A percentile compares a stretch with the other conserved stretches of the same genome.
phyloP scores from a whole-genome alignment of 805 yeast species.

The Priceomyces haplophilus region DNA sequence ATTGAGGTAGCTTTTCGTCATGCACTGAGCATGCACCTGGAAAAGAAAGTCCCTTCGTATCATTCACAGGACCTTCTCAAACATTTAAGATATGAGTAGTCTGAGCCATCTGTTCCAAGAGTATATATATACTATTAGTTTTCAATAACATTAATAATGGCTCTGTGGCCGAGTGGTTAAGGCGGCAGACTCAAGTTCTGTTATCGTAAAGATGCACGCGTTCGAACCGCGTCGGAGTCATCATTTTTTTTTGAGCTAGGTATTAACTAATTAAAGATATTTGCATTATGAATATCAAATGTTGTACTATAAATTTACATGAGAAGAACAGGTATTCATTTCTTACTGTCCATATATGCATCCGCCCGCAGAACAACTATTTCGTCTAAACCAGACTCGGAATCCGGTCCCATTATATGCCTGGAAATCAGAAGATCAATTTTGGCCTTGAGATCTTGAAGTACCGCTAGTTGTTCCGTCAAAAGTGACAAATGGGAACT shows the following conservation, averaged over 20 bases:
- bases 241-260: slow-evolving; percentile 4
- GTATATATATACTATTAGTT: too few species aligned
- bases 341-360: background rate
- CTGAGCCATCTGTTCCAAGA: too few species aligned
- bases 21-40: too few species aligned
- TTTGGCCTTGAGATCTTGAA: slow-evolving; percentile 19
- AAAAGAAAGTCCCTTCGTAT: too few species aligned
- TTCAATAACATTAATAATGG: too few species aligned
- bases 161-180: slow-evolving; percentile 16
- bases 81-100: too few species aligned
- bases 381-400: background rate
- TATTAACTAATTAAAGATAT: background rate
- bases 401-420: background rate
- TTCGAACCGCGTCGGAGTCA: slow-evolving; percentile 15
- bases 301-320: background rate
- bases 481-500: slow-evolving; percentile 29
- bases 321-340: background rate
- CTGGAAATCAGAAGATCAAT: slow-evolving; percentile 6
- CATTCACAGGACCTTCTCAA: too few species aligned
- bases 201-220: slow-evolving; percentile 15
- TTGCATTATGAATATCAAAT: background rate
- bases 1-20: too few species aligned
- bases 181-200: slow-evolving; percentile 15
- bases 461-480: slow-evolving; percentile 26
- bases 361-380: background rate